A percentile compares a stretch with the other conserved stretches of the same genome.
Conservation (phyloP, 2,329 filamentous ascomycete genomes). For the Clathrospora elynae region DNA sequence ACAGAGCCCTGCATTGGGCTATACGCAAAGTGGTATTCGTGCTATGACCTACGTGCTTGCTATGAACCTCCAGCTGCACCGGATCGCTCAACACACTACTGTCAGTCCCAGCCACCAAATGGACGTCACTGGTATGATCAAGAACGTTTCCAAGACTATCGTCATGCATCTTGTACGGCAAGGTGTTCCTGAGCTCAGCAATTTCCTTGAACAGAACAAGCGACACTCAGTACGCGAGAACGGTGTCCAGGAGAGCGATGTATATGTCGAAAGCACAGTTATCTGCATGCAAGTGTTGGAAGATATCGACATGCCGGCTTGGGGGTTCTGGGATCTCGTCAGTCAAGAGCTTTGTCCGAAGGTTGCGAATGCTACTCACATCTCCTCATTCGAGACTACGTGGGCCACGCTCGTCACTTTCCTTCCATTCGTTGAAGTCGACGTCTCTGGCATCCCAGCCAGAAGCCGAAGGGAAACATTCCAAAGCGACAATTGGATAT, state of each 20-base stretch:
- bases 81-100: conserved; percentile 37
- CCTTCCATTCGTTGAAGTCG: conserved; percentile 60
- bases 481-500: conserved; percentile 56
- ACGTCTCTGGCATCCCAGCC: conserved; percentile 54
- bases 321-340: conserved; percentile 53
- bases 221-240: conserved; percentile 50
- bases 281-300: conserved; percentile 53
- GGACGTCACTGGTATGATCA: conserved; percentile 42
- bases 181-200: conserved; percentile 47
- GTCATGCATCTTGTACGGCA: conserved; percentile 41
- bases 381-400: conserved; percentile 44
- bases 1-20: not conserved
- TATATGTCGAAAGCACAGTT: conserved; percentile 55
- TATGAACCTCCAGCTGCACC: conserved; percentile 35
- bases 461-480: conserved; percentile 50
- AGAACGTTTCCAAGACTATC: conserved; percentile 44
- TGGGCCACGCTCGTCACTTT: conserved; percentile 57
- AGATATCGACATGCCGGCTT: conserved; percentile 32
- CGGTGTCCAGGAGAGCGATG: conserved; percentile 55
- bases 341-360: conserved; percentile 40
- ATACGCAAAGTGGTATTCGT: conserved; percentile 11
- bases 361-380: conserved; percentile 24
- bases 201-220: conserved; percentile 55
- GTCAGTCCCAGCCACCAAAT: conserved; percentile 17
- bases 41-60: conserved; percentile 40